These are phyloP conservation scores for Truncatella angustata DNA, from an alignment of 2,329 filamentous ascomycete species.

Conservation along the genomic window DNA sequence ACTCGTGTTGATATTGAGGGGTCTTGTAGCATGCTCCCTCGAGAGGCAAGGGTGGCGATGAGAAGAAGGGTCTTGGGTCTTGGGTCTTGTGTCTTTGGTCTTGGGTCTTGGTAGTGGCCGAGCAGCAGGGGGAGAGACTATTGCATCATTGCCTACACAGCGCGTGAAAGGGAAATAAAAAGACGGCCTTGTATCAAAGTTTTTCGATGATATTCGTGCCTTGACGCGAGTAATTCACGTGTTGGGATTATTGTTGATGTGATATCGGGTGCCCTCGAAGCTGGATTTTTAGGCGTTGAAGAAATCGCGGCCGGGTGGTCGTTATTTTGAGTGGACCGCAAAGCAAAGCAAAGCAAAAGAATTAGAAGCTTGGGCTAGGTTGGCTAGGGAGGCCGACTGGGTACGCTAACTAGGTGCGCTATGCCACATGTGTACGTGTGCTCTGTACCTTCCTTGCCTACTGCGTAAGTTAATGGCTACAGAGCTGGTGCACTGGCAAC, in stretches of 20 bases:
- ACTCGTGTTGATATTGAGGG: conserved; percentile 6
- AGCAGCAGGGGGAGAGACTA: too few relatives aligned
- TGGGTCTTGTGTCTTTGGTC: too few relatives aligned
- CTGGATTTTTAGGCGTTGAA: conserved; percentile 7
- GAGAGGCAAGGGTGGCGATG: not conserved
- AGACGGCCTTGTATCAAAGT: not conserved
- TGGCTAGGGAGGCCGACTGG: too few relatives aligned
- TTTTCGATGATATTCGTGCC: not conserved
- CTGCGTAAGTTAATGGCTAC: too few relatives aligned
- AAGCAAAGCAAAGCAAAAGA: too few relatives aligned
- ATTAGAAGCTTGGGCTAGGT: too few relatives aligned
- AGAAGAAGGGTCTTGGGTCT: too few relatives aligned
- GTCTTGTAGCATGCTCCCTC: conserved; percentile 2
- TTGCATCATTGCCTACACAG: not conserved
- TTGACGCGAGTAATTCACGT: conserved; percentile 8
- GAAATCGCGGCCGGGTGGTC: conserved; percentile 4
- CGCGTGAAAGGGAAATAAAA: not conserved
- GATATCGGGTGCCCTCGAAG: not conserved
- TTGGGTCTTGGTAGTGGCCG: too few relatives aligned
- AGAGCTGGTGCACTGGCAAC: too few relatives aligned
- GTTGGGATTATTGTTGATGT: not conserved
- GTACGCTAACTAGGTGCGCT: too few relatives aligned
- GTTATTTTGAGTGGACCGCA: conserved; percentile 10
- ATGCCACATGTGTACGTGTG: too few relatives aligned
- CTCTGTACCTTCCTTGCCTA: too few relatives aligned